phyloP scores from a whole-genome alignment of 208 protist species.

The Crithidia acanthocephali region DNA sequence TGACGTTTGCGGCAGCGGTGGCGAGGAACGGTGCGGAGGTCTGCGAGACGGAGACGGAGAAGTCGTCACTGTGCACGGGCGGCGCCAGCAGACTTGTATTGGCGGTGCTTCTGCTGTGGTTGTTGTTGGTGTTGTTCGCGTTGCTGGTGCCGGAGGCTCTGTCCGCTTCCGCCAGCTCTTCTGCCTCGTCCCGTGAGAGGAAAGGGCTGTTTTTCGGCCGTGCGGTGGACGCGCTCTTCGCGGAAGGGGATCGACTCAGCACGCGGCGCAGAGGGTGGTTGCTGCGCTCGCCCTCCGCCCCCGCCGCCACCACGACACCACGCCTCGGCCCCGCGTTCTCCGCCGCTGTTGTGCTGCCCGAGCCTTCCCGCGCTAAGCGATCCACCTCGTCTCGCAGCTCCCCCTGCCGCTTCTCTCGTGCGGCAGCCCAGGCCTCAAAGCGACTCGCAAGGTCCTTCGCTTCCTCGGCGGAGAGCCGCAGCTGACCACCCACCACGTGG shows the following conservation, averaged over 20 bases:
- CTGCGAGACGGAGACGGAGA: constrained; percentile 2
- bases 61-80: background rate
- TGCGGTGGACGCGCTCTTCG: constrained; percentile 1
- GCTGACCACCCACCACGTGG: constrained; percentile 45
- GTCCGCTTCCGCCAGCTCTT: background rate
- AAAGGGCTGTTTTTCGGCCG: constrained; percentile 1
- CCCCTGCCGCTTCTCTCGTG: constrained; percentile 37
- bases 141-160: background rate
- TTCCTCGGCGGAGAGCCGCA: constrained; percentile 39
- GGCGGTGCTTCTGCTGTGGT: background rate
- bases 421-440: constrained; percentile 58
- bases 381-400: constrained; percentile 37
- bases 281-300: background rate
- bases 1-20: too few species aligned
- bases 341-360: background rate
- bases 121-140: background rate
- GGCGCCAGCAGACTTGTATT: background rate
- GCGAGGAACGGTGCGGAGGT: background rate
- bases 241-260: constrained; percentile 5
- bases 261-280: background rate
- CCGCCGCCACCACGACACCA: too few species aligned
- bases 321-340: background rate
- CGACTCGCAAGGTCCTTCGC: constrained; percentile 47
- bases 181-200: background rate
- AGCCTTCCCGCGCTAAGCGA: constrained; percentile 6